Evolutionary conservation across 306 rosid genomes (phyloP), one percentile per base, ranked within the genome.

Genomic region (Rosa lucieae): DNA sequence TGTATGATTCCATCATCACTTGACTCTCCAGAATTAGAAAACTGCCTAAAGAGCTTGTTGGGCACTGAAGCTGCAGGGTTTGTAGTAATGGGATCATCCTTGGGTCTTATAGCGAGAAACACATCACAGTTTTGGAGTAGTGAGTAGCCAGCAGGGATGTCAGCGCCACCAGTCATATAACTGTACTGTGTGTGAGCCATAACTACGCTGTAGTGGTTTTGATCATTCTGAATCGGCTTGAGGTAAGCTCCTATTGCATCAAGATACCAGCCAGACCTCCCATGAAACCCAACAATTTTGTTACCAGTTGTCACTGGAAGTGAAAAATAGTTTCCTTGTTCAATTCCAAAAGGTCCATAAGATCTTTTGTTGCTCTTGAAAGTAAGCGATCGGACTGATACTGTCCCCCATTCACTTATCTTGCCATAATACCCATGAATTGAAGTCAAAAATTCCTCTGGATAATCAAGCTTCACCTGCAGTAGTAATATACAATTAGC

Each of bases 261-360:
- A 61, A 95, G 51, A 85, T 82, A 85, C 98, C 92, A 89, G 56
- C 93, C 90, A 56, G 84, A 85, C 83, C 83, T 89, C 21, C 99
- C 98, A 83, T 89, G 90, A 82, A 95, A 93, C 74, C 99, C 98
- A 40, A 93, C 99, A 78, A 95, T 89, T 90, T 82, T 91, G 39
- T 87, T 93, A 40, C 86, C 91, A 20, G 76, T 76, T 73, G 61
- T 18, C 61, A 42, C 62, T 53, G 80, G 80, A 63, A 74, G 2
- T 0, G 86, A 83, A 69, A 83, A 83, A 48, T 61, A 46, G 3
- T 83, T 74, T 29, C 86, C 86, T 49, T 79, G 59, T 26, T 78
- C 80, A 12, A n/a, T 61, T 5, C 86, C 86, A 70, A 79, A 83
- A 42, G 86, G 86, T 15, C 86, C 86, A 72, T 78, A 83, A 65